Base-by-base conservation (phyloP, 2,329 filamentous ascomycete genomes). In the Thyridium curvatum region DNA sequence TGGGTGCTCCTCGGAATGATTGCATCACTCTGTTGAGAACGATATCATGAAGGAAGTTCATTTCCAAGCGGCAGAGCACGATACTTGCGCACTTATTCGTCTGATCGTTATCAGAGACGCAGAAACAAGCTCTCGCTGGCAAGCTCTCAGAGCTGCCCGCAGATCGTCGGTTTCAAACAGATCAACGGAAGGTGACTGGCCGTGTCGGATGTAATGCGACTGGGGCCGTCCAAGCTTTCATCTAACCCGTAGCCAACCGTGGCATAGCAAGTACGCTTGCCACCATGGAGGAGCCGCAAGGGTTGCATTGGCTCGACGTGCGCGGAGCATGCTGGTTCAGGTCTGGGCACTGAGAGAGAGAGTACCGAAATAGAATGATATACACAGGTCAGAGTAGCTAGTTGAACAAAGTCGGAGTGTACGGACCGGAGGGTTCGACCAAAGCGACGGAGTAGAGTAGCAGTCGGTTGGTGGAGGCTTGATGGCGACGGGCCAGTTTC, bases 111-210 rank as follows among this genome's bases (percentile, higher is more conserved):
- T 28, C n/a, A 18, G 35, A 18, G 18, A 26, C 21, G 29, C 17
- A 16, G 35, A 9, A 17, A 6, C 35, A 32, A 5, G 30, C n/a
- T 6, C 12, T 12, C 30, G 12, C 13, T n/a, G n/a, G n/a, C n/a
- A n/a, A n/a, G n/a, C n/a, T n/a, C 18, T 14, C 13, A 10, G 39
- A 13, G 39, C 30, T 16, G 35, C 34, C 16, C 34, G 39, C 28
- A 38, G 34, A 35, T 28, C 12, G 10, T 7, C 10, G n/a, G 42
- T 42, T 42, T 42, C 38, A 42, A 34, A 42, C 36, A 42, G 40
- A 45, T 42, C 40, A 35, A 10, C 43, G 42, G 42, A 45, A 18
- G 37, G 36, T 33, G 21, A 18, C 32, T 30, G 32, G 34, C 42
- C 42, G 42, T 28, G 16, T 29, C 28, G 15, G 18, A 17, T 15